These are phyloP conservation scores for Aspergillus chevalieri DNA, from an alignment of 2,329 filamentous ascomycete species.

Conservation along the genomic window DNA sequence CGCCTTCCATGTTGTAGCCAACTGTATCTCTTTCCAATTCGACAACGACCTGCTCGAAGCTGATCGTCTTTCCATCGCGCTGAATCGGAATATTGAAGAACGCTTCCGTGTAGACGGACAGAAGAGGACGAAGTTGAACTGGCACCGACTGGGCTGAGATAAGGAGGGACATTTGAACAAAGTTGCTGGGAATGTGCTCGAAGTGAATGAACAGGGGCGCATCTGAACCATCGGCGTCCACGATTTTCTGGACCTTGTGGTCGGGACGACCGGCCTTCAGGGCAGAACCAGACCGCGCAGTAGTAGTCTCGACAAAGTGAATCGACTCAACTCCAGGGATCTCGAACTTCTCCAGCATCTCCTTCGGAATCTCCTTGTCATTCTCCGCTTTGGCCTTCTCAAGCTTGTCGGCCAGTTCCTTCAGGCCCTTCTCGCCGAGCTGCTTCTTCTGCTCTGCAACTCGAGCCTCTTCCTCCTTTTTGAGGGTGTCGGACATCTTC, in stretches of 20 bases:
- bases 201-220: conserved; percentile 92
- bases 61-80: conserved; percentile 66
- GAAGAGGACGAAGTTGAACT: conserved; percentile 73
- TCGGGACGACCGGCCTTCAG: conserved; percentile 60
- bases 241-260: conserved; percentile 65
- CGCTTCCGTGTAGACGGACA: conserved; percentile 79
- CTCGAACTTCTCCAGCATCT: conserved; percentile 72
- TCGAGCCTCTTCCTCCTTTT: conserved; percentile 71
- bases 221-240: conserved; percentile 61
- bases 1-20: conserved; percentile 67
- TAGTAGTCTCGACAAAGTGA: conserved; percentile 84
- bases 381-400: conserved; percentile 83
- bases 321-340: conserved; percentile 86
- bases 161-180: conserved; percentile 77
- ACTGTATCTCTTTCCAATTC: conserved; percentile 88
- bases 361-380: conserved; percentile 74
- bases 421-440: conserved; percentile 75
- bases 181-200: conserved; percentile 87
- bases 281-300: conserved; percentile 75
- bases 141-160: conserved; percentile 73
- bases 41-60: conserved; percentile 88
- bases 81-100: conserved; percentile 90
- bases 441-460: conserved; percentile 71
- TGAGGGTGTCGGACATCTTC: conserved; percentile 71
- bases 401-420: conserved; percentile 66